Percentiles rank a stretch among this genome's conserved stretches.
These are phyloP conservation scores for Telopea speciosissima DNA, from an alignment of 177 flowering plant species.

Conservation along the genomic window DNA sequence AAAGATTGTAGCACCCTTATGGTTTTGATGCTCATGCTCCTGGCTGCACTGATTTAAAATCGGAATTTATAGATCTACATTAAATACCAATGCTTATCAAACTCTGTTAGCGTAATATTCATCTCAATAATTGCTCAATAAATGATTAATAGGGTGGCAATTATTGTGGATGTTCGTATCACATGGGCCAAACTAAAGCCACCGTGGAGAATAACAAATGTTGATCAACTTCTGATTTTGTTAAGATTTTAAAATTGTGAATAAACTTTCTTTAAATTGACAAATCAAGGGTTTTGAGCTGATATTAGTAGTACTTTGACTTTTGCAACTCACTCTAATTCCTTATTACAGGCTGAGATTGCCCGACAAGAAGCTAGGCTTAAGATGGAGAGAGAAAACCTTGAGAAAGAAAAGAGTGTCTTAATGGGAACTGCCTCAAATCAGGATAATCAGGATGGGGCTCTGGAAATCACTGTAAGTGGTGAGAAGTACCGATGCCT, in stretches of 20 bases:
- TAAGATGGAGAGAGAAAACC: constrained; percentile 93
- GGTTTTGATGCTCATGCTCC: not conserved
- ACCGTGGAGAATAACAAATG: not conserved
- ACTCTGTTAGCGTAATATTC: not conserved
- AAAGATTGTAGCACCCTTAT: no score
- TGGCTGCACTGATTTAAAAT: not conserved
- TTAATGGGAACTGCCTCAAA: constrained; percentile 98
- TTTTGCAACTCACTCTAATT: not conserved
- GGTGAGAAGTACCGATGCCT: constrained; percentile 98
- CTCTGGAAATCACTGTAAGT: constrained; percentile 96
- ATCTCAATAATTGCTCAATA: not conserved
- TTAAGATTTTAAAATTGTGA: not conserved
- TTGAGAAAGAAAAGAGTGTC: constrained; percentile 98
- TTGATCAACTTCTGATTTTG: not conserved
- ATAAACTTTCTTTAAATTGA: not conserved
- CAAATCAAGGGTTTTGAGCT: not conserved
- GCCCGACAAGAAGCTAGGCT: constrained; percentile 91
- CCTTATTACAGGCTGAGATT: constrained; percentile 70
- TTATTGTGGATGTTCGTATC: not conserved
- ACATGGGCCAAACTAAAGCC: not conserved
- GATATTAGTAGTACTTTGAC: not conserved
- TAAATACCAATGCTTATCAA: not conserved
- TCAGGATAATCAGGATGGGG: constrained; percentile 97
- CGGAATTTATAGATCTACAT: not conserved
- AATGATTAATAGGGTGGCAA: not conserved